Evolutionary conservation across 2,329 filamentous ascomycete genomes (phyloP).

Genomic region (Pseudogymnoascus sp.): DNA sequence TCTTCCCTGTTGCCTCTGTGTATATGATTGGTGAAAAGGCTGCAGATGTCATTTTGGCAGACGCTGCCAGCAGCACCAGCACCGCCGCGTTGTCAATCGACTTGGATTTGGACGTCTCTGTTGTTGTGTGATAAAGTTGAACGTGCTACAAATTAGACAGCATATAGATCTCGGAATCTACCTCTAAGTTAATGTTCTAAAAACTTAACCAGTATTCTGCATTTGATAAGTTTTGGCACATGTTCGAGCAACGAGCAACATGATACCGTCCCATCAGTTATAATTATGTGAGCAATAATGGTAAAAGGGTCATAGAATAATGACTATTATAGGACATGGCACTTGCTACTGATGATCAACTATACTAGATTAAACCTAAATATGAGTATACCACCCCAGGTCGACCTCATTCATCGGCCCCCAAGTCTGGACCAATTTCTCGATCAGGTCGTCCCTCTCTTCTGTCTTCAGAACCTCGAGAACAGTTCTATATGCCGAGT

Average conservation of each 20-base stretch:
- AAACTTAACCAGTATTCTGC: background rate
- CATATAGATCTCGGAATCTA: background rate
- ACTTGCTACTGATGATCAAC: background rate
- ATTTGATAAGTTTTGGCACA: background rate
- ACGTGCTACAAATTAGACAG: background rate
- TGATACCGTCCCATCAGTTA: background rate
- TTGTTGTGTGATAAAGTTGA: background rate
- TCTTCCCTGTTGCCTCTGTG: constrained; percentile 25
- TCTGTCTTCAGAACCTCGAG: constrained; percentile 13
- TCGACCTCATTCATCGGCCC: constrained; percentile 1
- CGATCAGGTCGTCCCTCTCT: background rate
- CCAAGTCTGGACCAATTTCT: background rate
- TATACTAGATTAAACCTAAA: background rate
- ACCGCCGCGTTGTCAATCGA: background rate
- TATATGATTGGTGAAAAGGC: constrained; percentile 27
- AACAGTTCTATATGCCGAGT: constrained; percentile 27
- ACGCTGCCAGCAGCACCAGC: background rate
- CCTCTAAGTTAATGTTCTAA: background rate
- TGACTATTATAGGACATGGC: too few relatives aligned
- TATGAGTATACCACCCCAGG: background rate
- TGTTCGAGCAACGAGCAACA: background rate
- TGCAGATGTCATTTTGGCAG: constrained; percentile 23
- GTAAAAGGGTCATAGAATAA: background rate
- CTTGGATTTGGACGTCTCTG: background rate
- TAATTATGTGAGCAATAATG: background rate